Percentiles rank a stretch among this genome's conserved stretches.
Evolutionary conservation across 2,329 filamentous ascomycete genomes (phyloP).

Genomic region (Curvularia eragrostidis): DNA sequence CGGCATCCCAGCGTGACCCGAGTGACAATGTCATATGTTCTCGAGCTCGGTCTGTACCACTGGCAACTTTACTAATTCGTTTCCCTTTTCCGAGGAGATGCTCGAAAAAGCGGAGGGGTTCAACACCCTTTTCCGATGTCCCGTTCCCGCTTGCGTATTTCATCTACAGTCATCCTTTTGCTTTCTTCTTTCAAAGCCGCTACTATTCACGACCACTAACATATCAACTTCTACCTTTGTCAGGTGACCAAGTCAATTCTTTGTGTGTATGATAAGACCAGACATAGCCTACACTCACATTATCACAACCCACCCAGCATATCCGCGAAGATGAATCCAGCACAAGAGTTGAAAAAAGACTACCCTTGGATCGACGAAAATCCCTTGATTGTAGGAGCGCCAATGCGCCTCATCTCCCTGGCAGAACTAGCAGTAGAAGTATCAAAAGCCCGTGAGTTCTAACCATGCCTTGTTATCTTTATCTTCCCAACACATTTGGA

Average conservation of each 20-base stretch:
- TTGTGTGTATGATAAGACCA: not conserved
- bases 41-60: not conserved
- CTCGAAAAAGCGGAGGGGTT: not conserved
- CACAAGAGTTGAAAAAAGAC: not conserved
- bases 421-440: not conserved
- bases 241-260: not conserved
- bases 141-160: not conserved
- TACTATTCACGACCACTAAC: not conserved
- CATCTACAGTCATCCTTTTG: not conserved
- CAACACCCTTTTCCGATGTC: not conserved
- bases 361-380: not conserved
- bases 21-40: not conserved
- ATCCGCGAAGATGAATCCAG: not conserved
- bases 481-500: not conserved
- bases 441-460: not conserved
- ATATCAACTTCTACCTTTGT: not conserved
- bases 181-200: not conserved
- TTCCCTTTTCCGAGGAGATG: slow-evolving; percentile 46
- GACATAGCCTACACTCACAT: not conserved
- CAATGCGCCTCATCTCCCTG: not conserved
- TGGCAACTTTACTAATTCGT: not conserved
- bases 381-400: not conserved
- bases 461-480: not conserved
- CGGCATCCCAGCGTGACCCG: not conserved
- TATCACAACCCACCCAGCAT: not conserved